Conservation (phyloP, 371 early-diverging fungal species). For the Actinomucor elegans region DNA sequence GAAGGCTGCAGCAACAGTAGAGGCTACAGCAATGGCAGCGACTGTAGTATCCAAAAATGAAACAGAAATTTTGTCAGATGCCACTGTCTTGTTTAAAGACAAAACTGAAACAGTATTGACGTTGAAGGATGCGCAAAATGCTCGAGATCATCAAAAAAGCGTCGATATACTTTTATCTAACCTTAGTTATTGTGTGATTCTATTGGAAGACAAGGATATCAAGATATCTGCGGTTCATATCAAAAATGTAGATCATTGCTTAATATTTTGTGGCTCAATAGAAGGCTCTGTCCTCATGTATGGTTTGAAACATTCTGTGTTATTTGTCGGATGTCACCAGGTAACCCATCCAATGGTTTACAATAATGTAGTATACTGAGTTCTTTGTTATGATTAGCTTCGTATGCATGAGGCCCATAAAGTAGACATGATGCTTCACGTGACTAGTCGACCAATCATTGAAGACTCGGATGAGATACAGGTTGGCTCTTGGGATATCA, state of each 20-base stretch:
- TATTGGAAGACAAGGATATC: slow-evolving; percentile 31
- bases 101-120: neutral
- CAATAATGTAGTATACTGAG: too few relatives aligned
- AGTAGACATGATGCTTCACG: slow-evolving; percentile 64
- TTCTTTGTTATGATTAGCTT: slow-evolving; percentile 43
- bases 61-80: slow-evolving; percentile 11
- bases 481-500: slow-evolving; percentile 29
- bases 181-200: slow-evolving; percentile 55
- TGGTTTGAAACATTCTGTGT: slow-evolving; percentile 54
- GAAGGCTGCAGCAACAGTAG: slow-evolving; percentile 14
- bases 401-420: slow-evolving; percentile 73
- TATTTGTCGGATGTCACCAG: slow-evolving; percentile 76
- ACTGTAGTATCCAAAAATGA: neutral
- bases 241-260: slow-evolving; percentile 57
- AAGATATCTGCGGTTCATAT: slow-evolving; percentile 66
- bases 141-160: neutral
- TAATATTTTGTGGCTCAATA: slow-evolving; percentile 64
- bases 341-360: slow-evolving; percentile 32
- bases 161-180: slow-evolving; percentile 59
- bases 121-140: neutral
- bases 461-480: slow-evolving; percentile 66
- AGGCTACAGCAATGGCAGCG: neutral
- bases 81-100: slow-evolving; percentile 28
- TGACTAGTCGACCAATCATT: slow-evolving; percentile 79
- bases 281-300: slow-evolving; percentile 71